Evolutionary conservation across 75 land plant genomes (phyloP), one percentile per base, ranked within the genome.

Genomic region (Picea sitchensis): DNA sequence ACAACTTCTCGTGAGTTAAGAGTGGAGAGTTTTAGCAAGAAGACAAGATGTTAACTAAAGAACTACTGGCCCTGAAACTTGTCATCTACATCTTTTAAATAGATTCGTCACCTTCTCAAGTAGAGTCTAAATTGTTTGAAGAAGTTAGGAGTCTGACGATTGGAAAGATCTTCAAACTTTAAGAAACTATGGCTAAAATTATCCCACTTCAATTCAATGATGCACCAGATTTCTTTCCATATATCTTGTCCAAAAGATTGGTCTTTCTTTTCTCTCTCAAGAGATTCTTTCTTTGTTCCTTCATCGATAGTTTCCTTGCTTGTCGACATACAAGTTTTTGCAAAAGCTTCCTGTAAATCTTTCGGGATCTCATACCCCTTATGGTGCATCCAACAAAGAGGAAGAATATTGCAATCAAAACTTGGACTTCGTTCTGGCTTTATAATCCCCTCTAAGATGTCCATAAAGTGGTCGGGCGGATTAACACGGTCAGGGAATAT

Each of bases 401-500:
- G 95, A 69, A 95, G 91, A 73, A 86, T 86, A 65, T 84, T 82
- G 61, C 67, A 80, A 65, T 81, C 91, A 58, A 97, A 64, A 41
- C 68, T 71, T 23, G 92, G 63, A 75, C 78, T 85, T 34, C 82
- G 54, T 31, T 71, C 84, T 76, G 93, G 95, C 73, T 87, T 88
- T 51, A 78, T 83, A 6, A 92, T 87, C 9, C 98, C 98, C 76
- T 97, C 99, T 47, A 97, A 78, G 73, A 95, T 89, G 83, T 95
- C 99, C 82, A 97, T 95, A 72, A 82, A 90, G 80, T 97, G 84
- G 65, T 95, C 98, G 14, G 99, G 99, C 58, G 98, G 99, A 82
- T 95, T 97, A 11, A 97, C 88, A 76, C 95, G 95, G 0, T 92
- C 95, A n/a, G 98, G 99, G n/a, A 95, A 92, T 76, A 21, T 80